Conservation (phyloP, 441 rosid species). For the Corymbia calophylla region DNA sequence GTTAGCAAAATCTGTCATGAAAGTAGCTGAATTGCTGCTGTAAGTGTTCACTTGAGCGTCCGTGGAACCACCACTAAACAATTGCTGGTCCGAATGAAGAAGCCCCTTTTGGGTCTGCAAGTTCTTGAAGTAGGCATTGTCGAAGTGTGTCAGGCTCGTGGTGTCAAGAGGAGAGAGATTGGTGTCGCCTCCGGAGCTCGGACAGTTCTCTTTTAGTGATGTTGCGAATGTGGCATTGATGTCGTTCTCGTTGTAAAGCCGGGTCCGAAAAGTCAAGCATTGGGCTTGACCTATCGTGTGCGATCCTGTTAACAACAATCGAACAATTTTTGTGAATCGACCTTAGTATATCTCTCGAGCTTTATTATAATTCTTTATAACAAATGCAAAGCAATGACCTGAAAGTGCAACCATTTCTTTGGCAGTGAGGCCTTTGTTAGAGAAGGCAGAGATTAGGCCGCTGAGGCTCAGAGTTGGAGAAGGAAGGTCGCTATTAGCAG, state of each 20-base stretch:
- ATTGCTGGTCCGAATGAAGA: slow-evolving; percentile 17
- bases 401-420: slow-evolving; percentile 11
- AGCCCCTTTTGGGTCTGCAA: slow-evolving; percentile 6
- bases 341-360: neutral
- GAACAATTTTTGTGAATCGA: neutral
- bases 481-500: neutral
- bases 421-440: slow-evolving; percentile 1
- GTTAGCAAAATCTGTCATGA: slow-evolving; percentile 21
- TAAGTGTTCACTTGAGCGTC: slow-evolving; percentile 22
- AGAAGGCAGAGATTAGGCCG: neutral
- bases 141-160: neutral
- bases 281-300: slow-evolving; percentile 4
- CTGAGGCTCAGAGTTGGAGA: neutral
- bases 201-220: slow-evolving; percentile 2
- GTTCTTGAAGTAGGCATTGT: slow-evolving; percentile 13
- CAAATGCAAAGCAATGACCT: neutral
- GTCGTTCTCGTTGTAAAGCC: slow-evolving; percentile 4
- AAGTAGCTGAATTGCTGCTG: slow-evolving; percentile 5
- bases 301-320: neutral
- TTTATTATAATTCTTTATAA: neutral
- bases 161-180: slow-evolving; percentile 10
- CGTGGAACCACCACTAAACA: slow-evolving; percentile 24
- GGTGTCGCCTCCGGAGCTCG: slow-evolving; percentile 11
- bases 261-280: neutral
- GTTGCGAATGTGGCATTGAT: neutral